Percentiles rank a stretch among this genome's conserved stretches.
phyloP scores from a whole-genome alignment of 192 early-diverging fungal species.

The Physocladia obscura region DNA sequence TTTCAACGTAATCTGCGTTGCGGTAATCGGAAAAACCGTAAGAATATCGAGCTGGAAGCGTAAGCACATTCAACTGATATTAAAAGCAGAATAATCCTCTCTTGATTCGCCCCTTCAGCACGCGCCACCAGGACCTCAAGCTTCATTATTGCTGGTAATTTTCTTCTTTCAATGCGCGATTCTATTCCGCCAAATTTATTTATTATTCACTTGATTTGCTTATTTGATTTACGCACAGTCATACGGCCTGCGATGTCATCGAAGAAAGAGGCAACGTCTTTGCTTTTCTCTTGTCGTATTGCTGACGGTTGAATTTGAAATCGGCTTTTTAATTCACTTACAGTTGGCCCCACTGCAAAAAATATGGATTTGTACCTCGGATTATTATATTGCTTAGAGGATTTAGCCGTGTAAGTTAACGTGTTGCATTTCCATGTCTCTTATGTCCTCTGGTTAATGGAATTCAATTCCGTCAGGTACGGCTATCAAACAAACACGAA shows the following conservation, averaged over 20 bases:
- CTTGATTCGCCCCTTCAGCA: conserved; percentile 77
- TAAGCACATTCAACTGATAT: background rate
- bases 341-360: conserved; percentile 57
- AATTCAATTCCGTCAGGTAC: conserved; percentile 47
- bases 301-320: background rate
- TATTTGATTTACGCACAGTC: conserved; percentile 23
- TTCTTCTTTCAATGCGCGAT: background rate
- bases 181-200: background rate
- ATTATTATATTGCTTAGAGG: conserved; percentile 83
- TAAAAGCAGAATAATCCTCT: conserved; percentile 77
- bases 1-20: conserved; percentile 40
- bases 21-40: conserved; percentile 45
- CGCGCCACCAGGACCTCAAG: conserved; percentile 74
- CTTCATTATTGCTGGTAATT: conserved; percentile 74
- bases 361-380: conserved; percentile 82
- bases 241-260: conserved; percentile 87
- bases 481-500: conserved; percentile 89
- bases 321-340: background rate
- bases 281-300: background rate
- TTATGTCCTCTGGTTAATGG: background rate
- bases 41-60: background rate
- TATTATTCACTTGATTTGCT: too few relatives aligned
- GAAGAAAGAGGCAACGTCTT: conserved; percentile 70
- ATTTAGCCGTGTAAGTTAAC: conserved; percentile 75
- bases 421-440: too few relatives aligned